Base-by-base conservation (phyloP, 768 basidiomycete species). In the Suillus subaureus region DNA sequence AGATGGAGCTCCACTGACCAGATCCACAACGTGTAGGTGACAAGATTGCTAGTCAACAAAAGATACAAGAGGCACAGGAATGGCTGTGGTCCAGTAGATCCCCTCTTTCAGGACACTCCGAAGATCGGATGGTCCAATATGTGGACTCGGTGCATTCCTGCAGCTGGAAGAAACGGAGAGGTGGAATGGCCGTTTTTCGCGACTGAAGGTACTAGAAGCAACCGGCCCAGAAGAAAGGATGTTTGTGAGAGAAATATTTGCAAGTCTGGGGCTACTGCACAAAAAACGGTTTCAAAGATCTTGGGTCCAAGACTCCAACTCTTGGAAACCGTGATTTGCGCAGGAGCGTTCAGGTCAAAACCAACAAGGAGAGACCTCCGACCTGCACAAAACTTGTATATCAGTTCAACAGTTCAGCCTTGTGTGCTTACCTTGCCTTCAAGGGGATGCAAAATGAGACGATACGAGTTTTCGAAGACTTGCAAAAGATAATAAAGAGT, bases 131-230 rank as follows among this genome's bases (percentile, higher is more conserved):
- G 71, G 47, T 77, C 16, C 76, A 73, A 23, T 80, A 79, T 66
- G 72, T 72, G 16, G 45, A 76, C 35, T 81, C 77, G 28, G 72
- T 73, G 11, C 80, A 81, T 62, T 77, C 37, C 67, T 72, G 4
- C 77, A 80, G 13, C 64, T 72, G 45, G 79, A 80, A 66, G 79
- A 82, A 71, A 71, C 77, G 2, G 71, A 75, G 57, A 70, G 72
- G 61, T 78, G 6, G 70, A 79, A 7, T 77, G 72, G 8, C 68
- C 64, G 28, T 76, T 79, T 65, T 67, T 78, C 66, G 37, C 1
- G 8, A 39, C 16, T 23, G 23, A 37, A 23, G 35, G 35, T 8
- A 4, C 3, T 8, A 11, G 13, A 57, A 37, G 4, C 0, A 57
- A 16, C n/a, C 35, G 26, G 37, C 2, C 1, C 16, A 58, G 23